Conservation (phyloP, 257 asterid genomes). For the Cordia subcordata region DNA sequence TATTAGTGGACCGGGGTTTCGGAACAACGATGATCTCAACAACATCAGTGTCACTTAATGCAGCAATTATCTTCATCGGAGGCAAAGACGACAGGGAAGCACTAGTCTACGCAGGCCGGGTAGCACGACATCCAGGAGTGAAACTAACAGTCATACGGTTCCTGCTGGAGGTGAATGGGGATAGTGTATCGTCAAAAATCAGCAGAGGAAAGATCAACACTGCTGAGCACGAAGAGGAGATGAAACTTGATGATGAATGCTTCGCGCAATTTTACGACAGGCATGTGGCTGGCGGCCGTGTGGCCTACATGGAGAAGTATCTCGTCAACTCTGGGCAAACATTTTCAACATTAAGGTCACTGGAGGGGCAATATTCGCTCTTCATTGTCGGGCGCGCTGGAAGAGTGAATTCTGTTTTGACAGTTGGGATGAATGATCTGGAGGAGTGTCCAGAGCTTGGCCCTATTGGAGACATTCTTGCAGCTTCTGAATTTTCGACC, state of each 20-base stretch:
- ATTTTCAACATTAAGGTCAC: conserved; percentile 63
- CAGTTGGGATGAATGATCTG: conserved; percentile 97
- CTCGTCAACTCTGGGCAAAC: conserved; percentile 83
- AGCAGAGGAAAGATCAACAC: conserved; percentile 67
- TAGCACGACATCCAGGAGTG: conserved; percentile 83
- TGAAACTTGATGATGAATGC: conserved; percentile 82
- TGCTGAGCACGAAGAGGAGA: conserved; percentile 75
- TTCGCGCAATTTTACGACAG: conserved; percentile 80
- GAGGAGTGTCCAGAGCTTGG: conserved; percentile 97
- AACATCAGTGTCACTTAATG: conserved; percentile 49
- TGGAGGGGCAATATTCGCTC: conserved; percentile 82
- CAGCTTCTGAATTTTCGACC: conserved; percentile 75
- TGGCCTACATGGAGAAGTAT: conserved; percentile 87
- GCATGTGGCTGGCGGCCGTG: conserved; percentile 82
- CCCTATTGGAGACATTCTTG: conserved; percentile 82
- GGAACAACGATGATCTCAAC: conserved; percentile 49
- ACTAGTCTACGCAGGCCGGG: conserved; percentile 70
- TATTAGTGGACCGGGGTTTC: conserved; percentile 79
- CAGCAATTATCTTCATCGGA: conserved; percentile 89
- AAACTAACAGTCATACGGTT: conserved; percentile 82
- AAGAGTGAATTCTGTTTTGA: conserved; percentile 67
- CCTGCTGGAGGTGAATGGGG: conserved; percentile 62
- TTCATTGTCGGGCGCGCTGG: conserved; percentile 88
- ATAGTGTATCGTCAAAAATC: conserved; percentile 58
- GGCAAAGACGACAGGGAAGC: conserved; percentile 95